These are phyloP conservation scores for Myriosclerotinia duriaeana DNA, from an alignment of 2,329 filamentous ascomycete species.

Conservation along the genomic window DNA sequence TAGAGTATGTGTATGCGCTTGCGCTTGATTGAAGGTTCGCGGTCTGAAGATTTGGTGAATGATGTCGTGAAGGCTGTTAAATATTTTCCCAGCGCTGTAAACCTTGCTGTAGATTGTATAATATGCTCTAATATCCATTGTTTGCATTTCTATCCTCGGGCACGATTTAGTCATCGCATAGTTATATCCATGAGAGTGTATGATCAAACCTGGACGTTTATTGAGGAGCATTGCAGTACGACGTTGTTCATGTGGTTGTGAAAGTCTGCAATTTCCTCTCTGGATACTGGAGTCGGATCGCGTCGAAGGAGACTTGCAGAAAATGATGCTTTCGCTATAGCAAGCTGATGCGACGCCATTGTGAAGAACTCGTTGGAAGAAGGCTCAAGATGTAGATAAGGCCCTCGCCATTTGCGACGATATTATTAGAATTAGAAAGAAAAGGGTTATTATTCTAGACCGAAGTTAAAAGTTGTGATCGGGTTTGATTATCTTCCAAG, in stretches of 20 bases:
- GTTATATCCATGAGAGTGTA: conserved; percentile 39
- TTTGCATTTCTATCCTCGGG: conserved; percentile 73
- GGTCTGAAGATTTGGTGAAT: conserved; percentile 43
- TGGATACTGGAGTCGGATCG: conserved; percentile 67
- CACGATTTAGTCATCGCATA: conserved; percentile 43
- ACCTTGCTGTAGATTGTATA: conserved; percentile 64
- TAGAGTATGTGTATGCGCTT: conserved; percentile 75
- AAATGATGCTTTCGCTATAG: conserved; percentile 78
- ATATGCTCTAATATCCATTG: conserved; percentile 77
- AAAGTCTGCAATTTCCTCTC: conserved; percentile 69
- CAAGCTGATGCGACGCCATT: conserved; percentile 69
- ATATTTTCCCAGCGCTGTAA: conserved; percentile 71
- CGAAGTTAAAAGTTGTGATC: neutral
- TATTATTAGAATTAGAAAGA: neutral
- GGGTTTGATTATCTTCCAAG: neutral
- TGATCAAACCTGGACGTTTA: conserved; percentile 81
- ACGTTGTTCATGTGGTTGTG: conserved; percentile 63
- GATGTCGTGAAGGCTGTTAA: conserved; percentile 67
- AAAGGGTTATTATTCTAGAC: neutral
- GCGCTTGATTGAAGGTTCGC: conserved; percentile 59
- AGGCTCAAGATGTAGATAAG: neutral
- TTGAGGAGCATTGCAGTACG: conserved; percentile 69
- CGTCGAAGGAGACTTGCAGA: conserved; percentile 70
- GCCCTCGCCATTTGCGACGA: conserved; percentile 5
- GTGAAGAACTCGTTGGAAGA: neutral